Conservation (phyloP, 495 filamentous ascomycete species). For the Poronia punctata region DNA sequence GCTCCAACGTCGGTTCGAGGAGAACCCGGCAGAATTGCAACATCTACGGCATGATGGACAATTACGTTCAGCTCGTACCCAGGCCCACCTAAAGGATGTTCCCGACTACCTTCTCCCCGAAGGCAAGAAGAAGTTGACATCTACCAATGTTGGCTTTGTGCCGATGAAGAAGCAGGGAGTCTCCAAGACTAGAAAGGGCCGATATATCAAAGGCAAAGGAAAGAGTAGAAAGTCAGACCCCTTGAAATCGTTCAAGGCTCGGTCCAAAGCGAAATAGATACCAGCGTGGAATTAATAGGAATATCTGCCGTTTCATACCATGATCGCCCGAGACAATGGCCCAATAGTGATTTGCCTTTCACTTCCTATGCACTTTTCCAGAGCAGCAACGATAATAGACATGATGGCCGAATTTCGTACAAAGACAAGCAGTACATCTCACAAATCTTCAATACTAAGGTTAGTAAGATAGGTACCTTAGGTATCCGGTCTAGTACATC, state of each 20-base stretch:
- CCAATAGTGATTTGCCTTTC: background rate
- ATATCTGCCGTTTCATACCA: background rate
- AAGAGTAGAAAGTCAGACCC: slow-evolving; percentile 65
- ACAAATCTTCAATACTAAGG: too few species aligned
- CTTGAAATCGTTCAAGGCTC: slow-evolving; percentile 78
- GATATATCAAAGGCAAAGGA: slow-evolving; percentile 50
- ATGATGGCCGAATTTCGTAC: too few species aligned
- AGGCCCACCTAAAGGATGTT: slow-evolving; percentile 89
- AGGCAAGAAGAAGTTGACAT: slow-evolving; percentile 59
- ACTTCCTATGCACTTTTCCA: too few species aligned
- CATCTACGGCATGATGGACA: slow-evolving; percentile 90
- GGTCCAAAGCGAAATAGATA: slow-evolving; percentile 33
- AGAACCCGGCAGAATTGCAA: slow-evolving; percentile 83
- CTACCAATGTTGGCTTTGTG: slow-evolving; percentile 62
- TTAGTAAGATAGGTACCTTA: too few species aligned
- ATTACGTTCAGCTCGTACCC: slow-evolving; percentile 66
- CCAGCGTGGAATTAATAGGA: background rate
- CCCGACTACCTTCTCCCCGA: slow-evolving; percentile 91
- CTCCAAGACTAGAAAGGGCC: slow-evolving; percentile 65
- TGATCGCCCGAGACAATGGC: background rate
- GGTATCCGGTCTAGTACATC: background rate
- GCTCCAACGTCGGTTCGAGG: slow-evolving; percentile 90
- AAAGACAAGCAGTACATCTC: too few species aligned
- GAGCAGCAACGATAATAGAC: too few species aligned
- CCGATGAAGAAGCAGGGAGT: slow-evolving; percentile 58